Conservation (phyloP, 495 filamentous ascomycete genomes). For the Penicillium verhagenii region DNA sequence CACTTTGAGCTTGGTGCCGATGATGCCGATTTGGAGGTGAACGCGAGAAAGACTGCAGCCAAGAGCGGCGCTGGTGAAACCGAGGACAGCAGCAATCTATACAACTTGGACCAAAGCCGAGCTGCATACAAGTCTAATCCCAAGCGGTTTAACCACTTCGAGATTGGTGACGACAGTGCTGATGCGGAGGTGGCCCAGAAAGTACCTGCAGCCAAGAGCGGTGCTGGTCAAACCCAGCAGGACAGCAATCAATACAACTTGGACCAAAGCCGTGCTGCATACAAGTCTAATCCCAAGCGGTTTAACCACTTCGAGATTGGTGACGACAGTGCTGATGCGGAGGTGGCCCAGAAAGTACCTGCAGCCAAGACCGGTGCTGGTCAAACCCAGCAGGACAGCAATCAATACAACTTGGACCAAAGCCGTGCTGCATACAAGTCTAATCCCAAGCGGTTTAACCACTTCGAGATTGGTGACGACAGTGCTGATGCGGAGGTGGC, state of each 20-base stretch:
- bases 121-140: conserved; percentile 58
- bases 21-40: conserved; percentile 76
- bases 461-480: conserved; percentile 75
- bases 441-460: conserved; percentile 74
- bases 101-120: conserved; percentile 41
- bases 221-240: conserved; percentile 73
- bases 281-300: conserved; percentile 67
- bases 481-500: conserved; percentile 75
- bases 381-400: conserved; percentile 79
- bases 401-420: conserved; percentile 58
- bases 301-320: conserved; percentile 89
- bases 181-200: conserved; percentile 57
- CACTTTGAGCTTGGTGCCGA: conserved; percentile 80
- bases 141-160: conserved; percentile 83
- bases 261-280: conserved; percentile 31
- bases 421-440: conserved; percentile 50
- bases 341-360: conserved; percentile 29
- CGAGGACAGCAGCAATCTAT: conserved; percentile 86
- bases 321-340: conserved; percentile 77
- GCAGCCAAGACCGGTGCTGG: conserved; percentile 52
- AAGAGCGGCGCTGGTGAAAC: conserved; percentile 60
- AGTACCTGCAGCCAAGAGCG: conserved; percentile 36
- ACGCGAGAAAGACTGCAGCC: conserved; percentile 37
- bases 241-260: conserved; percentile 76
- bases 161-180: conserved; percentile 76